Evolutionary conservation across 768 basidiomycete species (phyloP).

Genomic region (Phanerochaete carnosa): DNA sequence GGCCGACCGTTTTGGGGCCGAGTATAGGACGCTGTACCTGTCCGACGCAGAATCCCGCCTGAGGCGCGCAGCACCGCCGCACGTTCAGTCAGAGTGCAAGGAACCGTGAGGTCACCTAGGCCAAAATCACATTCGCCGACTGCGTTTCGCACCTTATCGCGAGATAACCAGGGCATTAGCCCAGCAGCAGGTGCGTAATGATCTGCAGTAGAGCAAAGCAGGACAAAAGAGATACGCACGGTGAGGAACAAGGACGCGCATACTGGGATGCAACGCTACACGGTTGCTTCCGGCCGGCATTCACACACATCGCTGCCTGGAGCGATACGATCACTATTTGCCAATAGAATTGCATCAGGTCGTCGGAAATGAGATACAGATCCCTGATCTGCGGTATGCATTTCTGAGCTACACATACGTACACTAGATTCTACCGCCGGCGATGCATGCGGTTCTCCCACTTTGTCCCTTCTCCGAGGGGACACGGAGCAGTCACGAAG

Average conservation of each 20-base stretch:
- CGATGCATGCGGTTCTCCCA: not conserved
- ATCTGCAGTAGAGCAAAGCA: not conserved
- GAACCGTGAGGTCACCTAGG: not conserved
- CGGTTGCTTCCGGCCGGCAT: slow-evolving; percentile 3
- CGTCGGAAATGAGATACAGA: slow-evolving; percentile 8
- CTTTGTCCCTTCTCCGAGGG: not conserved
- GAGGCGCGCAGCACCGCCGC: not conserved
- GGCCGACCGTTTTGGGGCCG: slow-evolving; percentile 29
- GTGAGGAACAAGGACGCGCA: slow-evolving; percentile 1
- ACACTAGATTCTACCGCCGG: slow-evolving; percentile 7
- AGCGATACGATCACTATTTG: slow-evolving; percentile 1
- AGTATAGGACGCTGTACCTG: slow-evolving; percentile 13
- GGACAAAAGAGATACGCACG: not conserved
- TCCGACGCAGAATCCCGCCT: not conserved
- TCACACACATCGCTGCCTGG: not conserved
- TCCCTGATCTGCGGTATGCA: slow-evolving; percentile 4
- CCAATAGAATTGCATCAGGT: slow-evolving; percentile 3
- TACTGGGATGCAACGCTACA: not conserved
- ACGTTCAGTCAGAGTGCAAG: not conserved
- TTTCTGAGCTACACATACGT: not conserved
- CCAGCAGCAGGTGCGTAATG: not conserved
- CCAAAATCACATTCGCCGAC: not conserved
- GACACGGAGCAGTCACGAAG: not conserved
- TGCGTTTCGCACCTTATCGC: not conserved
- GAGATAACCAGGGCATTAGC: not conserved